These are phyloP conservation scores for Cystobasidium sp. DNA, from an alignment of 1,284 basidiomycete species.

Conservation along the genomic window DNA sequence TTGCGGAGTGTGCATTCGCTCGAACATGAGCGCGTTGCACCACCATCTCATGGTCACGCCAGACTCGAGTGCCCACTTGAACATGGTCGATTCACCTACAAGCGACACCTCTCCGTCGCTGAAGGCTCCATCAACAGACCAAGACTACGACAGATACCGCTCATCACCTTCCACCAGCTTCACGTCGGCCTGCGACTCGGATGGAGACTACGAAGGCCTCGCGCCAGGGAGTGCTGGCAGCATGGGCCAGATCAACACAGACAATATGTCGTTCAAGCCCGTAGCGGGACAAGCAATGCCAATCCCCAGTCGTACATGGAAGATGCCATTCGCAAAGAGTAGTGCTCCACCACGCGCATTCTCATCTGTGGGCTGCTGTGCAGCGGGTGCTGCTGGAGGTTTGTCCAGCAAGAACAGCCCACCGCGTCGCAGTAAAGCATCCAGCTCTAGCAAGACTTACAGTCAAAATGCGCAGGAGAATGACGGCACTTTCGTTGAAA, in stretches of 20 bases:
- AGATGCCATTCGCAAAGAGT: constrained; percentile 13
- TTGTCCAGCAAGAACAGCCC: neutral
- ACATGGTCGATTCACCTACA: constrained; percentile 9
- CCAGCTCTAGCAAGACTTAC: constrained; percentile 4
- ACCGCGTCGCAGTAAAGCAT: neutral
- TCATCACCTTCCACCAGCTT: constrained; percentile 15
- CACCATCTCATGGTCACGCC: neutral
- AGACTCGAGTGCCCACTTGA: constrained; percentile 8
- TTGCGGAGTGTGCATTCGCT: no score
- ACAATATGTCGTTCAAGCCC: neutral
- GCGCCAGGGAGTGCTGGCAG: neutral
- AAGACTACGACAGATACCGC: constrained; percentile 3
- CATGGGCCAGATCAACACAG: neutral
- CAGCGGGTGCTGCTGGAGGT: neutral
- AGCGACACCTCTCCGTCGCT: constrained; percentile 13
- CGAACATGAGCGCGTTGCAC: neutral
- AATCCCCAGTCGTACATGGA: neutral
- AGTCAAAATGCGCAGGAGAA: neutral
- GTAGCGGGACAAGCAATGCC: neutral
- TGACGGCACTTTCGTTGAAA: constrained; percentile 49
- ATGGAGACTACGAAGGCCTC: neutral
- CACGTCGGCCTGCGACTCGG: constrained; percentile 10
- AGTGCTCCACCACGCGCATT: constrained; percentile 4
- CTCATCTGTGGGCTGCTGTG: neutral
- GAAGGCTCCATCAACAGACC: constrained; percentile 5